These are phyloP conservation scores for Stropharia rugosoannulata DNA, from an alignment of 768 basidiomycete species.

Conservation along the genomic window DNA sequence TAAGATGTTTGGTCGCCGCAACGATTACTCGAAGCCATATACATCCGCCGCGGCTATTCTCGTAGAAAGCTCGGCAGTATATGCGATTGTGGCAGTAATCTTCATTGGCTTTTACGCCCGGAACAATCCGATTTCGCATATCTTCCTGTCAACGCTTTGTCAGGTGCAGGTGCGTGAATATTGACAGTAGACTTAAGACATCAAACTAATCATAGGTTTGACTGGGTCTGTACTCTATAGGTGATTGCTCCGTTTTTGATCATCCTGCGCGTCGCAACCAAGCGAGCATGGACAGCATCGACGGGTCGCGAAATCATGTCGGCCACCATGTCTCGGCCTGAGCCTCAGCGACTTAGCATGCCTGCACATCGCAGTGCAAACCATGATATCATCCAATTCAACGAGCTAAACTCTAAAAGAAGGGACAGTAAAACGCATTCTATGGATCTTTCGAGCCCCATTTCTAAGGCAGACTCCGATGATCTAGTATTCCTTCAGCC, in stretches of 20 bases:
- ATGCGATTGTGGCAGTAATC: neutral
- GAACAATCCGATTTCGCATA: slow-evolving; percentile 5
- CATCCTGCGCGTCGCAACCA: slow-evolving; percentile 5
- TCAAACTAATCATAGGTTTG: neutral
- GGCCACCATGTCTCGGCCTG: neutral
- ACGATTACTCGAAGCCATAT: slow-evolving; percentile 3
- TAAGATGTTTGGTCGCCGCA: neutral
- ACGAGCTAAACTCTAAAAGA: neutral
- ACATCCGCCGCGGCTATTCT: slow-evolving; percentile 4
- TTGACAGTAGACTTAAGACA: too few species aligned
- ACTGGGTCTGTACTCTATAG: neutral
- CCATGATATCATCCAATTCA: slow-evolving; percentile 5
- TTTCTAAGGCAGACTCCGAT: neutral
- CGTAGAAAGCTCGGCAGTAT: slow-evolving; percentile 6
- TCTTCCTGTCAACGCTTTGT: slow-evolving; percentile 6
- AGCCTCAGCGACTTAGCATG: neutral
- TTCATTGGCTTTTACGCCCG: slow-evolving; percentile 6
- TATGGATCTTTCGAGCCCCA: neutral
- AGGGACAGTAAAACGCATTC: neutral
- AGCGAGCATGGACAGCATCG: slow-evolving; percentile 4
- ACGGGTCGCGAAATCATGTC: neutral
- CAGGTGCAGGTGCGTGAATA: slow-evolving; percentile 3
- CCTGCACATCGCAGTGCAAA: neutral
- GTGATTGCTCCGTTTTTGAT: slow-evolving; percentile 6
- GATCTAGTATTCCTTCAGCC: neutral